Evolutionary conservation across 441 rosid genomes (phyloP), one percentile per base, ranked within the genome.

Genomic region (Iberis amara): DNA sequence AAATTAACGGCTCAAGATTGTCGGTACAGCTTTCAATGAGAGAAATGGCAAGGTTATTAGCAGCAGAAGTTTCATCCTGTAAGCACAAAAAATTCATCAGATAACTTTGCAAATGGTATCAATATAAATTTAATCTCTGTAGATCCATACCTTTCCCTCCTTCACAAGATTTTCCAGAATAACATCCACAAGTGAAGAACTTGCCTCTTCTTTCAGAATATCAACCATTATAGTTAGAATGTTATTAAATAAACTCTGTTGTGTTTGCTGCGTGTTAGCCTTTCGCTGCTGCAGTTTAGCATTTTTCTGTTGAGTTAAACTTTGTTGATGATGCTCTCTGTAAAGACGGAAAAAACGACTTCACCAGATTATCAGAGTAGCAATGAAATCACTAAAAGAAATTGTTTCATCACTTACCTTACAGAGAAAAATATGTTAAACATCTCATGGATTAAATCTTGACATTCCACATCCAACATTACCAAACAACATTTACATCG

Each of bases 381-480:
- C 12, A 10, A 6, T 21, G 18, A 47, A 11, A 62, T 26, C 13
- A 13, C 0, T 2, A 3, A 9, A 44, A 11, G 3, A n/a, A 52
- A 14, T 8, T 4, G 14, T 7, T 53, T 46, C 36, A 59, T 35
- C 39, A 46, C 67, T 58, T 38, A 91, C 96, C 98, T 81, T 68
- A 76, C 88, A 39, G 89, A 76, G 78, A 92, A 92, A 68, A 89
- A 81, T 37, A 59, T 64, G 39, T 73, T 74, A 70, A 92, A 92
- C 96, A 92, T 81, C 58, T 86, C 77, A 61, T 73, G 66, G 54
- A 82, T 67, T 52, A 89, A 78, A 77, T 86, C 80, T 31, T 54
- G 44, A 72, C 86, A 79, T 62, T 70, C 86, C 28, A 74, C 59
- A 65, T 84, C 89, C 70, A 92, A 72, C 96, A 89, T 74, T 35